Evolutionary conservation across 129 eudicot species (phyloP).

Genomic region (Flaveria trinervia): DNA sequence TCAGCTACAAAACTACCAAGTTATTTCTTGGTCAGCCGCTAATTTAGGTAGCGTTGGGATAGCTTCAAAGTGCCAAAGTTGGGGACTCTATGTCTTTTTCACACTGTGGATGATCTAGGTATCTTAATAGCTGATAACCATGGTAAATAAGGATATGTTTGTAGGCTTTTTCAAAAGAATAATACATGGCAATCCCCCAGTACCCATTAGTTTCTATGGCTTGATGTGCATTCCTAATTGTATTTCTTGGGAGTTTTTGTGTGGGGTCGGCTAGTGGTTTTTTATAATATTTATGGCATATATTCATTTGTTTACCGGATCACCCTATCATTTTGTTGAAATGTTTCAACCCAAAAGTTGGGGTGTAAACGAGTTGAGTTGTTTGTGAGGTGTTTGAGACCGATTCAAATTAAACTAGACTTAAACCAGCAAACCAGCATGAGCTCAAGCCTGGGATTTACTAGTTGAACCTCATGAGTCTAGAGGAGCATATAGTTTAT

Average conservation of each 20-base stretch:
- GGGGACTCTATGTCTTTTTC: conserved; percentile 5
- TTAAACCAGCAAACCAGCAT: too few relatives aligned
- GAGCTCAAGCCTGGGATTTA: too few relatives aligned
- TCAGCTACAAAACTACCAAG: conserved; percentile 75
- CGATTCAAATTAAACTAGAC: too few relatives aligned
- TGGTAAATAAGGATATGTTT: conserved; percentile 41
- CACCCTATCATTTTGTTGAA: neutral
- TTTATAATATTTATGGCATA: conserved; percentile 7
- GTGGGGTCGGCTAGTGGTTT: conserved; percentile 21
- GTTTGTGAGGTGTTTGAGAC: too few relatives aligned
- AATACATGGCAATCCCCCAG: conserved; percentile 23
- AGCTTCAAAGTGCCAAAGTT: conserved; percentile 29
- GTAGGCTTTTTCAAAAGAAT: conserved; percentile 20
- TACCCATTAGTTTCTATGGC: conserved; percentile 23
- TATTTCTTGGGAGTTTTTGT: conserved; percentile 3
- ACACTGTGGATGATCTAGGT: conserved; percentile 28
- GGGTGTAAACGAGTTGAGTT: too few relatives aligned
- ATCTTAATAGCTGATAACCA: conserved; percentile 33
- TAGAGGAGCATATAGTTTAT: too few relatives aligned
- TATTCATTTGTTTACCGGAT: neutral
- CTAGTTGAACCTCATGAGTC: too few relatives aligned
- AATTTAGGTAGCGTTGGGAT: conserved; percentile 22
- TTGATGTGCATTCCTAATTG: conserved; percentile 37
- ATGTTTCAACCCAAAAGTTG: neutral
- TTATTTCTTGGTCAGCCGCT: conserved; percentile 64